Evolutionary conservation across 2,329 filamentous ascomycete genomes (phyloP), one percentile per base, ranked within the genome.

Genomic region (Simplicillium aogashimaense): DNA sequence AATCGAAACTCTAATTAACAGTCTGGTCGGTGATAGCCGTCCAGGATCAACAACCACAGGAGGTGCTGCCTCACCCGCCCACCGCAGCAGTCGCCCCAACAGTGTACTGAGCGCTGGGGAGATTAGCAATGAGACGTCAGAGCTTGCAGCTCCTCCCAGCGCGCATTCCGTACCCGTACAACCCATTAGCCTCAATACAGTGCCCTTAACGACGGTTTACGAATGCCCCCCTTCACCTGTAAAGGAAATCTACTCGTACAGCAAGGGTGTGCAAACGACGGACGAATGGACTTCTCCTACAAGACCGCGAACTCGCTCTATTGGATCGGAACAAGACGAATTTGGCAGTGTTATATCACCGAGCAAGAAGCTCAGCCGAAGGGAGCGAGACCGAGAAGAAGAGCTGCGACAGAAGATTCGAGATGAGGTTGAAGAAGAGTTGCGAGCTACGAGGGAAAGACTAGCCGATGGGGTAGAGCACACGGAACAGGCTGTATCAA

Each of bases 181-280:
- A 18, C 67, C 72, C 13, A 86, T 90, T 53, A 82, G 78, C 3
- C 75, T 95, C 15, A 83, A 79, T 7, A 83, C 88, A 1, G 78
- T 78, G 10, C 73, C 84, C 7, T 70, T 87, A 39, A 78, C 81
- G 14, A 88, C 86, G 29, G 76, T 92, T 44, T 88, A 83, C 62
- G 89, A 95, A 60, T 84, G 79, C 47, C 78, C 83, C 2, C 83
- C 85, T 1, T 82, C 80, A 15, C 79, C 83, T 29, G 76, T 82
- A 41, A 78, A 83, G 48, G 92, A 98, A 61, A 72, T 94, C 44
- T 88, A 94, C 55, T 94, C 88, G 39, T 98, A 98, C 70, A 97
- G 86, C 71, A 97, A 95, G 66, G 89, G 81, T 41, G 88, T 97
- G 16, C 94, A 98, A 62, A 95, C 92, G 13, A 78, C 83, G 16